phyloP scores from a whole-genome alignment of 2,329 filamentous ascomycete genomes.

The Westerdykella ornata region DNA sequence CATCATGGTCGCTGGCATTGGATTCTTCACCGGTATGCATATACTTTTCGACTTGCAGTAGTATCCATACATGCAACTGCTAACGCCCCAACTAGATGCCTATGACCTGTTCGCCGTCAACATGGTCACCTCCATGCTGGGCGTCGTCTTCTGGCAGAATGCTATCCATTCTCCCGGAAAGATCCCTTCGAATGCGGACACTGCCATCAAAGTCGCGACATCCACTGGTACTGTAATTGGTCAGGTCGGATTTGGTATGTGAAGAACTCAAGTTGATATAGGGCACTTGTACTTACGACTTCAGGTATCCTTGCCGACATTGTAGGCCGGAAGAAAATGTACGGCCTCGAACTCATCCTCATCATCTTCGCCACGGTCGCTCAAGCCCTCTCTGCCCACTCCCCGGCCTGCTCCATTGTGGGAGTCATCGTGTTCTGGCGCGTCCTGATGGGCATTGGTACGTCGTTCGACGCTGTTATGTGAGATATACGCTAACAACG shows the following conservation, averaged over 20 bases:
- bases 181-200: constrained; percentile 64
- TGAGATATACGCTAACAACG: neutral
- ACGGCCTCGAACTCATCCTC: constrained; percentile 50
- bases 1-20: constrained; percentile 70
- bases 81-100: constrained; percentile 35
- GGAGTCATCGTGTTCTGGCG: constrained; percentile 39
- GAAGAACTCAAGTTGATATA: constrained; percentile 43
- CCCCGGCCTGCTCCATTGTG: constrained; percentile 30
- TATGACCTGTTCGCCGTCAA: constrained; percentile 60
- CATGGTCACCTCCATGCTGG: constrained; percentile 57
- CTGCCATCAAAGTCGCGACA: constrained; percentile 77
- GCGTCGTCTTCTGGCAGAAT: constrained; percentile 65
- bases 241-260: constrained; percentile 59
- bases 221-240: constrained; percentile 78
- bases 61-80: no score
- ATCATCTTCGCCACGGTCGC: constrained; percentile 38
- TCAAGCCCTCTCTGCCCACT: constrained; percentile 34
- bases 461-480: neutral
- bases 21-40: constrained; percentile 69
- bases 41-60: no score
- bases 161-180: constrained; percentile 35
- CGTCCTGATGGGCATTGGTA: constrained; percentile 37
- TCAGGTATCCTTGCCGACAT: constrained; percentile 57
- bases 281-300: constrained; percentile 5
- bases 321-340: constrained; percentile 76